These are phyloP conservation scores for Claviceps capensis DNA, from an alignment of 2,329 filamentous ascomycete species.

Conservation along the genomic window DNA sequence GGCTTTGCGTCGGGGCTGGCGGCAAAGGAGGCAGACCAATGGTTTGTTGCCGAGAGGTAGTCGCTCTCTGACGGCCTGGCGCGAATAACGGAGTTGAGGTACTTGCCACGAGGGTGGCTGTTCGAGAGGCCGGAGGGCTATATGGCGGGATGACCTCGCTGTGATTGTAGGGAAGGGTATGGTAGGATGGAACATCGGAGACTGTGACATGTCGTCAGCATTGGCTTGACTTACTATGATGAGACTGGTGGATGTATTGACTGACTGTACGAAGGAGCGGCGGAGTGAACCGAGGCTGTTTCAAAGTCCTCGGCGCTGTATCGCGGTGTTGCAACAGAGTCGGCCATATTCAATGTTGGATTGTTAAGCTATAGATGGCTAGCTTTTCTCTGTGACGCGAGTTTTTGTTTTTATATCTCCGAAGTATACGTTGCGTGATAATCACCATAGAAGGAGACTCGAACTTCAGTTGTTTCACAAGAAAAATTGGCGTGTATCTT, in stretches of 20 bases:
- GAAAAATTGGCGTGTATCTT: too few relatives aligned
- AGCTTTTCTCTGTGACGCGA: too few relatives aligned
- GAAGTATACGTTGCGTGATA: too few relatives aligned
- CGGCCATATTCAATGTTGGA: conserved; percentile 22
- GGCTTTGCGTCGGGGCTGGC: conserved; percentile 20
- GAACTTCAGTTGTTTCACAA: too few relatives aligned
- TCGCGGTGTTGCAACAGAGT: conserved; percentile 17
- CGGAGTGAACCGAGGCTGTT: conserved; percentile 51
- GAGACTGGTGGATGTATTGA: conserved; percentile 5
- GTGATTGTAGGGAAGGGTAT: conserved; percentile 35
- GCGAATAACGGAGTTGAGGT: conserved; percentile 3
- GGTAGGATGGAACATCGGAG: conserved; percentile 52
- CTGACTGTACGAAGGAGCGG: conserved; percentile 55
- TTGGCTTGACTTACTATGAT: neutral
- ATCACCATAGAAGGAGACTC: too few relatives aligned
- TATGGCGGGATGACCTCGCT: conserved; percentile 37
- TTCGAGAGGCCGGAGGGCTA: conserved; percentile 19
- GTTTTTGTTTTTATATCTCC: too few relatives aligned
- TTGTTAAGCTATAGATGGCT: too few relatives aligned
- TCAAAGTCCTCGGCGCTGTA: conserved; percentile 45
- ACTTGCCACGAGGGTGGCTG: conserved; percentile 2
- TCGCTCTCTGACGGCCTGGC: conserved; percentile 10
- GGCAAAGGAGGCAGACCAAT: conserved; percentile 39
- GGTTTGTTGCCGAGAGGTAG: conserved; percentile 18
- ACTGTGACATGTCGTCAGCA: conserved; percentile 21